These are phyloP conservation scores for Spergularia azorica DNA, from an alignment of 179 eudicot species.

Conservation along the genomic window DNA sequence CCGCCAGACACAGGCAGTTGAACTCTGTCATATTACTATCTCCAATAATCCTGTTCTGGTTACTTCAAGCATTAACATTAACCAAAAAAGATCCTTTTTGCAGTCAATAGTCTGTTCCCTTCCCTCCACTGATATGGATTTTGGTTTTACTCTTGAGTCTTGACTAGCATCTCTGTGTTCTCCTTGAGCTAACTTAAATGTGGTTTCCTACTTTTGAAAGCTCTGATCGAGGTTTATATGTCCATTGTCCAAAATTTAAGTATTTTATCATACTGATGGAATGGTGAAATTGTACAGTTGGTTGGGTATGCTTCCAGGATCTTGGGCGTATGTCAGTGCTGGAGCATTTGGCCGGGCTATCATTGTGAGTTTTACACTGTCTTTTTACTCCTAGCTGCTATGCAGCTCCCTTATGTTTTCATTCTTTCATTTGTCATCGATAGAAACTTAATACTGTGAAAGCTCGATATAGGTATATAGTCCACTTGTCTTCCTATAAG, in stretches of 20 bases:
- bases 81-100: background rate
- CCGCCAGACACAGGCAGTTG: background rate
- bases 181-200: background rate
- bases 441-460: background rate
- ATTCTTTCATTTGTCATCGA: background rate
- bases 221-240: background rate
- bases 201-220: background rate
- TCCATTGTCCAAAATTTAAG: background rate
- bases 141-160: slow-evolving; percentile 1
- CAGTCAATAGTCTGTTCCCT: too few relatives aligned
- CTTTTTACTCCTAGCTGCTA: background rate
- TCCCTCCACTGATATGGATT: background rate
- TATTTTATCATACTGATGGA: background rate
- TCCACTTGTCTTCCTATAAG: background rate
- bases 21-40: background rate
- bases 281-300: slow-evolving; percentile 59
- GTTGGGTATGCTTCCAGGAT: slow-evolving; percentile 99
- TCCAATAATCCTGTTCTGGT: background rate
- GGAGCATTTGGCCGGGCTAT: slow-evolving; percentile 99
- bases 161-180: background rate
- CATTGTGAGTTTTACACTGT: slow-evolving; percentile 58
- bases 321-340: slow-evolving; percentile 99
- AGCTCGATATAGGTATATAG: background rate
- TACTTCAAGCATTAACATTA: background rate
- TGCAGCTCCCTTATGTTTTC: background rate